Evolutionary conservation across 2,329 filamentous ascomycete genomes (phyloP).

Genomic region (Tolypocladium album): DNA sequence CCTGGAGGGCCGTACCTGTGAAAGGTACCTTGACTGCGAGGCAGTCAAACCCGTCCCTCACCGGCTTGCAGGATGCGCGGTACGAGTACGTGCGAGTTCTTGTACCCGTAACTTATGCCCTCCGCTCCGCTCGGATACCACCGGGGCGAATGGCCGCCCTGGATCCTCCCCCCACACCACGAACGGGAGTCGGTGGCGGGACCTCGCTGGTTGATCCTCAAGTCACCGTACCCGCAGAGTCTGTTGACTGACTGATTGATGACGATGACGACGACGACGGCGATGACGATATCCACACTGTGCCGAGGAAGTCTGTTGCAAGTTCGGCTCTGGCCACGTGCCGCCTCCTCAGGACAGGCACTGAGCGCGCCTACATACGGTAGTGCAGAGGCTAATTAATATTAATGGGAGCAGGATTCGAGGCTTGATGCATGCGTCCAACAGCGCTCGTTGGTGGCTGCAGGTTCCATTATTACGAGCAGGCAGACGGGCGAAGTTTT

Average conservation of each 20-base stretch:
- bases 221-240: not conserved
- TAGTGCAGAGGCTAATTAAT: not conserved
- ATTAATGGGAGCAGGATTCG: not conserved
- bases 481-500: not conserved
- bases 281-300: not conserved
- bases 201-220: not conserved
- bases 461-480: slow-evolving; percentile 6
- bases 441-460: not conserved
- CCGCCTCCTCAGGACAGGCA: not conserved
- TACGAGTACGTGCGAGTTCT: no score
- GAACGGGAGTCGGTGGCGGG: not conserved
- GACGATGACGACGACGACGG: not conserved
- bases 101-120: not conserved
- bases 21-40: not conserved
- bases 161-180: not conserved
- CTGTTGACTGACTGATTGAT: not conserved
- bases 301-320: not conserved
- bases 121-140: not conserved
- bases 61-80: not conserved
- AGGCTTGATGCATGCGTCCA: not conserved
- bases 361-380: not conserved
- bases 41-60: not conserved
- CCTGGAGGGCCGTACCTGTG: no score
- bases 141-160: not conserved
- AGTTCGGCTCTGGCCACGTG: not conserved